Evolutionary conservation across 805 yeast species (phyloP).

Genomic region (Starmerella asiatica): DNA sequence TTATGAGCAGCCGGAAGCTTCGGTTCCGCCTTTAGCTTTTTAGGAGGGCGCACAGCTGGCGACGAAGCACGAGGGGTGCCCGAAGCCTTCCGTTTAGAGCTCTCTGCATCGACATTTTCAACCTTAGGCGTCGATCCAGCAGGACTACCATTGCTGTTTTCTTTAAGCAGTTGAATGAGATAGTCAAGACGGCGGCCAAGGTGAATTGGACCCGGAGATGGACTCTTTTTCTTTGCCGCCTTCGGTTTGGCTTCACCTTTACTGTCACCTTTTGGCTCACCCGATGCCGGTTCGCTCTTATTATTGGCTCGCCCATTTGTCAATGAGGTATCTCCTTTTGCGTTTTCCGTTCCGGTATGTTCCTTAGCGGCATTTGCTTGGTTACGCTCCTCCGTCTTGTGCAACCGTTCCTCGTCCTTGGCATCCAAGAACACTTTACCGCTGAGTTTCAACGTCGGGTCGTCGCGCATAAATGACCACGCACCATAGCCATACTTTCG

Average conservation of each 20-base stretch:
- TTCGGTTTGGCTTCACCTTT: slow-evolving; percentile 25
- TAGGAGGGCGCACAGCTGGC: slow-evolving; percentile 12
- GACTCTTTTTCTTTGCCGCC: slow-evolving; percentile 21
- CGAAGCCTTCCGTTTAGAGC: slow-evolving; percentile 6
- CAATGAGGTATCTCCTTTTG: slow-evolving; percentile 14
- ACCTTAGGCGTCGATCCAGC: slow-evolving; percentile 4
- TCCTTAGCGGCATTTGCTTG: not conserved
- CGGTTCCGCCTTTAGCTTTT: slow-evolving; percentile 7
- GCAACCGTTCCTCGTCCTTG: slow-evolving; percentile 18
- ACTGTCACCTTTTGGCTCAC: slow-evolving; percentile 10
- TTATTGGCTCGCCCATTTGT: slow-evolving; percentile 8
- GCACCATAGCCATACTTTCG: slow-evolving; percentile 91
- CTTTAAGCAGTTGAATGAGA: slow-evolving; percentile 55
- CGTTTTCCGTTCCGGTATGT: not conserved
- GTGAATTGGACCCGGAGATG: slow-evolving; percentile 77
- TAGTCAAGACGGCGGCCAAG: slow-evolving; percentile 85
- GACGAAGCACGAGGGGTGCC: slow-evolving; percentile 9
- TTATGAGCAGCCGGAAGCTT: slow-evolving; percentile 10
- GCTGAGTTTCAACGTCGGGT: slow-evolving; percentile 75
- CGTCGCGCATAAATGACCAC: slow-evolving; percentile 90
- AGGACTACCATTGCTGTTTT: slow-evolving; percentile 22
- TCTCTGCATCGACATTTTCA: slow-evolving; percentile 4
- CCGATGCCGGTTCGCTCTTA: slow-evolving; percentile 7
- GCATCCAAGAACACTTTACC: slow-evolving; percentile 58
- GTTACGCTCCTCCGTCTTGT: not conserved